Evolutionary conservation across 495 filamentous ascomycete species (phyloP).

Genomic region (Parathielavia appendiculata): DNA sequence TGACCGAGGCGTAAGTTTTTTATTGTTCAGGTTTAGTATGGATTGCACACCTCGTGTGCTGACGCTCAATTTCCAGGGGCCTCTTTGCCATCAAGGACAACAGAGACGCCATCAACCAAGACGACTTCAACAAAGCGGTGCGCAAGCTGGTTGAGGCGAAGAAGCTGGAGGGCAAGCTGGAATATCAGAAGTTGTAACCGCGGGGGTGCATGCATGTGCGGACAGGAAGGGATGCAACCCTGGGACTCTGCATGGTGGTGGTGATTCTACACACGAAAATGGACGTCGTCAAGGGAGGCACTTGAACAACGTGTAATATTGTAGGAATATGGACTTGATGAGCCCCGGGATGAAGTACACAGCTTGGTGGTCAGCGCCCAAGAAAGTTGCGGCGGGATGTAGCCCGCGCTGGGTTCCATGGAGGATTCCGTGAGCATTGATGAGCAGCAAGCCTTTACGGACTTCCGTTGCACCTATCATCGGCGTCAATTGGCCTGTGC

Average conservation of each 20-base stretch:
- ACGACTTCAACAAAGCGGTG: conserved; percentile 98
- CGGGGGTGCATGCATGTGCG: neutral
- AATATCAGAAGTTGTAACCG: conserved; percentile 90
- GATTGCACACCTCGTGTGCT: conserved; percentile 16
- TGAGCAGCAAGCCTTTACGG: neutral
- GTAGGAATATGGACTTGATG: conserved; percentile 16
- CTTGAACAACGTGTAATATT: conserved; percentile 23
- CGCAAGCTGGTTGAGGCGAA: conserved; percentile 95
- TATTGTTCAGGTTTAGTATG: neutral
- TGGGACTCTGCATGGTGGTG: neutral
- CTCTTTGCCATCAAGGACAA: conserved; percentile 97
- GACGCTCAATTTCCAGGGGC: conserved; percentile 52
- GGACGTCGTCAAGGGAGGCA: neutral
- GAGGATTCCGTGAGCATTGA: neutral
- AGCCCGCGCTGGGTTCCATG: neutral
- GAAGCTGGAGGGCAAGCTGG: conserved; percentile 96
- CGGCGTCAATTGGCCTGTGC: neutral
- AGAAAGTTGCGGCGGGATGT: neutral
- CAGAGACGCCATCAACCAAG: conserved; percentile 89
- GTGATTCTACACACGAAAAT: neutral
- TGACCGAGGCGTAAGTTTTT: conserved; percentile 87
- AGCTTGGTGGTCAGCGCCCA: conserved; percentile 1
- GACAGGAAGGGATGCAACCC: neutral
- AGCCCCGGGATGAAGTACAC: neutral
- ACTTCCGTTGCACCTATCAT: neutral